Evolutionary conservation across 495 filamentous ascomycete species (phyloP).

Genomic region (Darksidea phi): DNA sequence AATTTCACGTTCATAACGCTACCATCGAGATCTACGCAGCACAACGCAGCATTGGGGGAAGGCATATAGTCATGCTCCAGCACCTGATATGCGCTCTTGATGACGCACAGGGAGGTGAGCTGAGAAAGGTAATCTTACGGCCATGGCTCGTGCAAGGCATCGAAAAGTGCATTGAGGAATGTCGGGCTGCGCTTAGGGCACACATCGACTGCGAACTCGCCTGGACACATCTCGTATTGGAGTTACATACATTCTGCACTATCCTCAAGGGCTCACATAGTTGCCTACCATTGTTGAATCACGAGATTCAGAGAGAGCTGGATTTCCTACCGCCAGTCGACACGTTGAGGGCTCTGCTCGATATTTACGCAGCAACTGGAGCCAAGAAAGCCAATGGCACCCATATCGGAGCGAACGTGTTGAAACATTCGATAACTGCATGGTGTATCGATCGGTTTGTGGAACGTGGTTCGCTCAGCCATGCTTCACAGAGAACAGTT

Average conservation of each 20-base stretch:
- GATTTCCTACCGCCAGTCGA: slow-evolving; percentile 11
- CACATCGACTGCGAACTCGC: slow-evolving; percentile 11
- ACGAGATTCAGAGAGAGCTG: slow-evolving; percentile 3
- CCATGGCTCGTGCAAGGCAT: slow-evolving; percentile 20
- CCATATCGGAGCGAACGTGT: neutral
- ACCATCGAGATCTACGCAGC: slow-evolving; percentile 6
- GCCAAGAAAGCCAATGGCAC: neutral
- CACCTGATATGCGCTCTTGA: slow-evolving; percentile 11
- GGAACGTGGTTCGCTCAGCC: neutral
- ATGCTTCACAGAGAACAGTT: slow-evolving; percentile 2
- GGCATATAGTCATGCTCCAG: slow-evolving; percentile 4
- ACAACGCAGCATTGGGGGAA: slow-evolving; percentile 6
- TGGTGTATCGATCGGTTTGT: slow-evolving; percentile 25
- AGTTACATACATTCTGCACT: slow-evolving; percentile 13
- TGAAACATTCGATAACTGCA: slow-evolving; percentile 11
- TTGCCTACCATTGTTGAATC: slow-evolving; percentile 10
- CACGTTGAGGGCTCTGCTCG: neutral
- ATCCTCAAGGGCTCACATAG: slow-evolving; percentile 11
- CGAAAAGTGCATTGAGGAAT: slow-evolving; percentile 21
- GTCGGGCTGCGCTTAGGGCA: slow-evolving; percentile 9
- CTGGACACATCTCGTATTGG: slow-evolving; percentile 17
- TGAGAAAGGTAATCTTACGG: slow-evolving; percentile 10
- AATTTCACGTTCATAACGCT: neutral
- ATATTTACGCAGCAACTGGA: slow-evolving; percentile 3
- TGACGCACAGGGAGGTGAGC: neutral